Evolutionary conservation across 2,329 filamentous ascomycete species (phyloP).

Genomic region (Dactylellina sp.): DNA sequence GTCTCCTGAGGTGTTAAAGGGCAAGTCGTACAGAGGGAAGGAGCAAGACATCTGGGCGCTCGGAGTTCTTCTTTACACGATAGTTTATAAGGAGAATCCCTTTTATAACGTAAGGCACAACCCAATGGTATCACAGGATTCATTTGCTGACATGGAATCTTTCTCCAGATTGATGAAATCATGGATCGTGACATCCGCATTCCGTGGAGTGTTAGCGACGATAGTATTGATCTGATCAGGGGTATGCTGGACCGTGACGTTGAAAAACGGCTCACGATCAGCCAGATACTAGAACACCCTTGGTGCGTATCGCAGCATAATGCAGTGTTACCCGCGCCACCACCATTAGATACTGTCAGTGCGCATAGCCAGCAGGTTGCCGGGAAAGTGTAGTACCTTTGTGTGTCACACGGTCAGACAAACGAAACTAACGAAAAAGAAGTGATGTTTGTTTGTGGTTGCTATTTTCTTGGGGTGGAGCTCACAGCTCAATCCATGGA

Average conservation of each 20-base stretch:
- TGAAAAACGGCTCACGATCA: slow-evolving; percentile 82
- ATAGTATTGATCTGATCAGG: slow-evolving; percentile 90
- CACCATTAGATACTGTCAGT: slow-evolving; percentile 35
- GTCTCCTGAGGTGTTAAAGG: slow-evolving; percentile 95
- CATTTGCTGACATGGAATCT: not conserved
- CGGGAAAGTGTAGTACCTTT: slow-evolving; percentile 56
- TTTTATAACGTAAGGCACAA: slow-evolving; percentile 79
- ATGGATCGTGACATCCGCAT: slow-evolving; percentile 95
- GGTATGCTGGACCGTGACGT: slow-evolving; percentile 94
- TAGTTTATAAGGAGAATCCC: slow-evolving; percentile 99
- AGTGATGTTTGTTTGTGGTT: too few species aligned
- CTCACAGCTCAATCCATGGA: too few species aligned
- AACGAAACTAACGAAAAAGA: too few species aligned
- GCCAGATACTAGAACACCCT: slow-evolving; percentile 86
- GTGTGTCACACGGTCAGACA: too few species aligned
- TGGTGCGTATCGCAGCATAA: slow-evolving; percentile 71
- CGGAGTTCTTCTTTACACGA: slow-evolving; percentile 96
- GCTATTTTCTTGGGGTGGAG: too few species aligned
- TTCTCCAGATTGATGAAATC: slow-evolving; percentile 83
- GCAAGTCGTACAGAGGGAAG: slow-evolving; percentile 90
- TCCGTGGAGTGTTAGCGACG: slow-evolving; percentile 87
- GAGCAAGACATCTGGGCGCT: slow-evolving; percentile 99
- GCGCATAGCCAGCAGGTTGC: slow-evolving; percentile 46
- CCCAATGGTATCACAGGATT: too few species aligned
- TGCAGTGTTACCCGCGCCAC: slow-evolving; percentile 40